phyloP scores from a whole-genome alignment of 768 basidiomycete species.

The Trametes sanguinea region DNA sequence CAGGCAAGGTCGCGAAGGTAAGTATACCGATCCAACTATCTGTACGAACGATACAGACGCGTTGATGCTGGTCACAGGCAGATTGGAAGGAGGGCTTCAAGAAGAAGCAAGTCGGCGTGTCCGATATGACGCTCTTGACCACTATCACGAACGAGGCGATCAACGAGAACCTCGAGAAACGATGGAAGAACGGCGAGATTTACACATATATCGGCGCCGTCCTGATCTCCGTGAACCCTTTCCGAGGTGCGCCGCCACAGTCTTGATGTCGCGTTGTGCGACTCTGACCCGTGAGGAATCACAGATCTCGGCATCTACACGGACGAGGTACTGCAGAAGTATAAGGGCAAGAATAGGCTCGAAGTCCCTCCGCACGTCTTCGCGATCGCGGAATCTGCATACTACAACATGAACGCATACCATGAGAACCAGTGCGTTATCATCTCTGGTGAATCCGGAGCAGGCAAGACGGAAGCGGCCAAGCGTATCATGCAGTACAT shows the following conservation, averaged over 20 bases:
- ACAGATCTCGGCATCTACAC: constrained; percentile 96
- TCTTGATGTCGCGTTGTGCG: constrained; percentile 8
- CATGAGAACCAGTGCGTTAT: constrained; percentile 99
- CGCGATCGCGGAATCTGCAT: constrained; percentile 93
- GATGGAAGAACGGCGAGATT: constrained; percentile 94
- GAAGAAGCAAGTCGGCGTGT: constrained; percentile 98
- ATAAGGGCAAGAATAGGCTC: constrained; percentile 95
- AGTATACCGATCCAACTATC: not conserved
- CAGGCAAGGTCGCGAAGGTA: constrained; percentile 77
- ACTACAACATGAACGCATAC: constrained; percentile 99
- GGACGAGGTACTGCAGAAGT: constrained; percentile 80
- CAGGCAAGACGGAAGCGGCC: constrained; percentile 98
- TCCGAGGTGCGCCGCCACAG: constrained; percentile 62
- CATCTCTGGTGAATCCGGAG: constrained; percentile 98
- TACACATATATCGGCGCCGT: constrained; percentile 99
- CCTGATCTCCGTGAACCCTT: constrained; percentile 98
- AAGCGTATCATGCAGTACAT: constrained; percentile 99
- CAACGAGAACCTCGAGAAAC: constrained; percentile 97
- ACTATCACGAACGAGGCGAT: constrained; percentile 97
- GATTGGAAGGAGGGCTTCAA: constrained; percentile 99
- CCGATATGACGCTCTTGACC: constrained; percentile 96
- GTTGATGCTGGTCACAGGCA: constrained; percentile 53
- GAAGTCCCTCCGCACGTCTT: constrained; percentile 99
- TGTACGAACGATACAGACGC: not conserved
- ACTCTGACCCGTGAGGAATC: constrained; percentile 4